These are phyloP conservation scores for Kwoniella dendrophila DNA, from an alignment of 768 basidiomycete species.

Conservation along the genomic window DNA sequence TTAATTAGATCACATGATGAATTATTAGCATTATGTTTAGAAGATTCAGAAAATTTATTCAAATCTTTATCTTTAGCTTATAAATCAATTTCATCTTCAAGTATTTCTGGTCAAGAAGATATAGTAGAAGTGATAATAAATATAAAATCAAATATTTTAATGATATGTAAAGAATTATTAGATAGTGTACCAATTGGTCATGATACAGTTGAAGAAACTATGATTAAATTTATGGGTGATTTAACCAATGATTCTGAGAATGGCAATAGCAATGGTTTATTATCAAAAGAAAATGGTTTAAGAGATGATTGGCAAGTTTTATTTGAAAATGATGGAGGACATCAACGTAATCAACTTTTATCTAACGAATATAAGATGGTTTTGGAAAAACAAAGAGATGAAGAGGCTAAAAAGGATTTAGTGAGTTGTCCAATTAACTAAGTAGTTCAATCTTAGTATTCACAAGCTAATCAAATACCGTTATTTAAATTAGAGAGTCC, in stretches of 20 bases:
- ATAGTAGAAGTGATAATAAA: conserved; percentile 1
- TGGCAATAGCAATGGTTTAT: not conserved
- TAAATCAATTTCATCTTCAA: not conserved
- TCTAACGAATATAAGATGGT: conserved; percentile 22
- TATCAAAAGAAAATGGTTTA: not conserved
- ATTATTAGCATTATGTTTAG: conserved; percentile 27
- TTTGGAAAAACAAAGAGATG: conserved; percentile 19
- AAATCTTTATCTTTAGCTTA: conserved; percentile 31
- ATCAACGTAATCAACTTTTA: too few species aligned
- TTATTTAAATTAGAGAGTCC: conserved; percentile 30
- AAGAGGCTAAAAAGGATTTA: conserved; percentile 25
- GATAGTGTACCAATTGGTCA: conserved; percentile 11
- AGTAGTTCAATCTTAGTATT: not conserved
- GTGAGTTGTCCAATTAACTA: conserved; percentile 18
- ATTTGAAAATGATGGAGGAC: conserved; percentile 5
- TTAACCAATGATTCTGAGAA: not conserved
- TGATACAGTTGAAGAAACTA: conserved; percentile 13
- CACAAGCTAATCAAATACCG: not conserved
- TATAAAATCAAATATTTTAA: conserved; percentile 29
- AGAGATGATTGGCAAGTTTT: conserved; percentile 13
- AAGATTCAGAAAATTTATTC: conserved; percentile 35
- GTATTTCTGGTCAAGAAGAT: not conserved
- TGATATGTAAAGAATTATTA: conserved; percentile 25
- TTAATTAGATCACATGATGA: conserved; percentile 40
- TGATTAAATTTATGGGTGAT: conserved; percentile 24